Evolutionary conservation across 2,329 filamentous ascomycete species (phyloP).

Genomic region (Didymella segeticola): DNA sequence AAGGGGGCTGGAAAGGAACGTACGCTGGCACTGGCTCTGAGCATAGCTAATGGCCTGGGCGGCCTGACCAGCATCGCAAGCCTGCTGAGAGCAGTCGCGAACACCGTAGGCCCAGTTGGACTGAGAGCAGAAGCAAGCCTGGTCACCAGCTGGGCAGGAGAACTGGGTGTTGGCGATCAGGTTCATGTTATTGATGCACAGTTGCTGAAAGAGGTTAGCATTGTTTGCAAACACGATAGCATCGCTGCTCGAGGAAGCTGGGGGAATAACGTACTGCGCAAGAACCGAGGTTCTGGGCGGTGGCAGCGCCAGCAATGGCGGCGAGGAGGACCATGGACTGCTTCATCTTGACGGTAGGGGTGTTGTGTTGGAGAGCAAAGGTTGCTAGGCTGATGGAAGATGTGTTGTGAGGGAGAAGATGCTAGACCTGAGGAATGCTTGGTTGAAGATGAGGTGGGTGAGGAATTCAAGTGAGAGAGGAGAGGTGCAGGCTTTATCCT

Average conservation of each 20-base stretch:
- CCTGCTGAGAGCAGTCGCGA: conserved; percentile 56
- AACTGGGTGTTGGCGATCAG: conserved; percentile 47
- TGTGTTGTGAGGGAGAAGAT: conserved; percentile 18
- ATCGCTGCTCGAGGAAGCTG: background rate
- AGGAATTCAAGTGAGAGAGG: conserved; percentile 13
- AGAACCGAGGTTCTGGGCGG: conserved; percentile 43
- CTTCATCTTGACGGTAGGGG: conserved; percentile 37
- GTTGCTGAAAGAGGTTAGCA: conserved; percentile 37
- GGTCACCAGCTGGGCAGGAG: conserved; percentile 49
- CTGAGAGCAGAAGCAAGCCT: conserved; percentile 54
- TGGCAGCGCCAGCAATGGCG: conserved; percentile 40
- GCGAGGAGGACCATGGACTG: conserved; percentile 50
- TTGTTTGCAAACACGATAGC: conserved; percentile 3
- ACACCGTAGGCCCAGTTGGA: conserved; percentile 55
- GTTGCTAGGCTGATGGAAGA: conserved; percentile 30
- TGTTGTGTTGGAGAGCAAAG: conserved; percentile 18
- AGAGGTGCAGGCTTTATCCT: conserved; percentile 19
- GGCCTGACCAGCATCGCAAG: conserved; percentile 43
- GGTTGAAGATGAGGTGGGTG: conserved; percentile 16
- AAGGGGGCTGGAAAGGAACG: conserved; percentile 17
- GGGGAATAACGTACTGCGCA: conserved; percentile 47
- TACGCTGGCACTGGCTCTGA: conserved; percentile 41
- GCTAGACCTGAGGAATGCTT: conserved; percentile 17
- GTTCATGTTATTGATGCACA: conserved; percentile 57
- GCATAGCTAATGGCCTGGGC: conserved; percentile 44